A percentile compares a stretch with the other conserved stretches of the same genome.
phyloP scores from a whole-genome alignment of 148 eudicot species.

The Rhododendron molle region DNA sequence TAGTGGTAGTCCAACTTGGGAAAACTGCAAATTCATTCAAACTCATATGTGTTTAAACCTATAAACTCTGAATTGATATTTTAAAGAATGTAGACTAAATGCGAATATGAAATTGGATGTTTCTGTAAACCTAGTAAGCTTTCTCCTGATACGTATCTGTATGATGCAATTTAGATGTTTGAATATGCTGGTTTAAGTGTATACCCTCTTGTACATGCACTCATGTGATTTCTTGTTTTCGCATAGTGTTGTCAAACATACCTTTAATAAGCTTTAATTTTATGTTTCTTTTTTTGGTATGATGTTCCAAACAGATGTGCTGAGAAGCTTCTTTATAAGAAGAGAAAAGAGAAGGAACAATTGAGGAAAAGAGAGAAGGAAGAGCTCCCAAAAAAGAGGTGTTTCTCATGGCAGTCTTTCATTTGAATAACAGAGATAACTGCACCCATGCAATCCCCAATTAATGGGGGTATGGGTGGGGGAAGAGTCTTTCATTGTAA shows the following conservation, averaged over 20 bases:
- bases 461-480: neutral
- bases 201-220: neutral
- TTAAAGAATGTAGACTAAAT: neutral
- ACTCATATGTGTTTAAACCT: neutral
- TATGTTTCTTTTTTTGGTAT: constrained; percentile 8
- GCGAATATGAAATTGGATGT: neutral
- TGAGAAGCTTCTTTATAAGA: constrained; percentile 70
- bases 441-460: neutral
- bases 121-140: neutral
- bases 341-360: constrained; percentile 51
- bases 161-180: neutral
- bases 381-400: constrained; percentile 49
- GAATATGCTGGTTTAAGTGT: neutral
- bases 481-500: neutral
- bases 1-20: neutral
- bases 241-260: neutral
- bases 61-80: neutral
- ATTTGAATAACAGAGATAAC: neutral
- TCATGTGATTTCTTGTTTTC: neutral
- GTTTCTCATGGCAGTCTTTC: constrained; percentile 8
- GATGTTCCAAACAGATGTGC: constrained; percentile 51
- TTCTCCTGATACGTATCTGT: neutral
- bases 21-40: neutral
- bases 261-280: neutral
- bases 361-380: constrained; percentile 35